A percentile compares a stretch with the other conserved stretches of the same genome.
These are phyloP conservation scores for Carex parvula DNA, from an alignment of 176 grass and related monocot species.

Conservation along the genomic window DNA sequence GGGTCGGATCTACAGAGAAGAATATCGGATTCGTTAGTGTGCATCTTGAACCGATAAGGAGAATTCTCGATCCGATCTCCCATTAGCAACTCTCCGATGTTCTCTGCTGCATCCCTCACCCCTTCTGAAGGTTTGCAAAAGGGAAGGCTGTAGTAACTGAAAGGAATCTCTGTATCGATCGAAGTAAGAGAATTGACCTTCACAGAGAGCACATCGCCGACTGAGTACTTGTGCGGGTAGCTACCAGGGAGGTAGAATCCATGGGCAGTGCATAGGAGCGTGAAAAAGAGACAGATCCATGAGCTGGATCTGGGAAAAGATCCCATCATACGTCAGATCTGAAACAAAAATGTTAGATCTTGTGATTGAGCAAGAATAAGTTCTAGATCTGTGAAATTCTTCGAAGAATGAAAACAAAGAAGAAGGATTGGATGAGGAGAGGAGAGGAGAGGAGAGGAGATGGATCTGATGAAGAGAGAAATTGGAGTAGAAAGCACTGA, in stretches of 20 bases:
- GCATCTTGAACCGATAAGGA: slow-evolving; percentile 41
- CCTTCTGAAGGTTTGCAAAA: slow-evolving; percentile 40
- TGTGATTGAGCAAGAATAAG: neutral
- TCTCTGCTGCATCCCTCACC: slow-evolving; percentile 45
- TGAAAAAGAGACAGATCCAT: slow-evolving; percentile 22
- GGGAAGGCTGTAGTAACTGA: slow-evolving; percentile 46
- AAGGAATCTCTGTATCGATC: slow-evolving; percentile 44
- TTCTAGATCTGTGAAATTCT: neutral
- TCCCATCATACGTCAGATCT: slow-evolving; percentile 32
- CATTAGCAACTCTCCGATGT: slow-evolving; percentile 44
- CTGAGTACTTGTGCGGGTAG: slow-evolving; percentile 33
- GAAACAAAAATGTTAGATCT: slow-evolving; percentile 20
- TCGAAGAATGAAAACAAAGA: too few species aligned
- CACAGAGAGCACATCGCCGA: slow-evolving; percentile 23
- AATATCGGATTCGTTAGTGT: slow-evolving; percentile 37
- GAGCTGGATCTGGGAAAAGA: slow-evolving; percentile 13
- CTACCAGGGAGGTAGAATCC: slow-evolving; percentile 47
- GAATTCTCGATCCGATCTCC: slow-evolving; percentile 51
- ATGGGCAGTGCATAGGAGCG: slow-evolving; percentile 2
- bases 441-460: neutral
- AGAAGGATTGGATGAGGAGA: neutral
- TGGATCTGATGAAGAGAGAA: neutral
- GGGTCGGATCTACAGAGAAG: slow-evolving; percentile 35
- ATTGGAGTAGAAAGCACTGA: too few species aligned
- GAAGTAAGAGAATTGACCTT: slow-evolving; percentile 55